A percentile compares a stretch with the other conserved stretches of the same genome.
phyloP scores from a whole-genome alignment of 2,329 filamentous ascomycete genomes.

The Colletotrichum navitas region DNA sequence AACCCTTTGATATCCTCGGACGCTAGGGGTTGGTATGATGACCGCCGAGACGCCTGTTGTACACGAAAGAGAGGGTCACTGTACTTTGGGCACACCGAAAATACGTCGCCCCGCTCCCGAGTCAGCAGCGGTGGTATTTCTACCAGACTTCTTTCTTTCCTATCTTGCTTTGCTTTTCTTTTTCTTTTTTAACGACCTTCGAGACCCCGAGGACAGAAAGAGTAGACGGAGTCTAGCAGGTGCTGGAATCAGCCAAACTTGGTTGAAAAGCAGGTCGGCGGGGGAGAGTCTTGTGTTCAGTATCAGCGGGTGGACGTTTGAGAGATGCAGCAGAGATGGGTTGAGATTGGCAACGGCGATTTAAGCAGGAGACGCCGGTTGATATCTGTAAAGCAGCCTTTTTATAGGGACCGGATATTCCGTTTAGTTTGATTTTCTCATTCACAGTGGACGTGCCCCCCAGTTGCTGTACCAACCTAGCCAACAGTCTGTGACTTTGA shows the following conservation, averaged over 20 bases:
- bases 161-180: constrained; percentile 24
- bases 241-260: constrained; percentile 31
- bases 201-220: constrained; percentile 14
- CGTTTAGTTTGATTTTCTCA: constrained; percentile 29
- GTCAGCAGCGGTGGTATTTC: constrained; percentile 19
- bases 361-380: constrained; percentile 26
- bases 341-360: constrained; percentile 6
- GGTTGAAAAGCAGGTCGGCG: constrained; percentile 14
- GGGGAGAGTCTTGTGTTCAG: constrained; percentile 13
- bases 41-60: constrained; percentile 2
- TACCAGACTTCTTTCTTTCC: constrained; percentile 43
- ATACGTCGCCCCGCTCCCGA: constrained; percentile 36
- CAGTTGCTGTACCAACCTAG: background rate
- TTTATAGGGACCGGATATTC: constrained; percentile 40
- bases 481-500: background rate
- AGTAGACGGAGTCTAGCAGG: constrained; percentile 26
- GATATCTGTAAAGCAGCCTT: constrained; percentile 37
- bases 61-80: constrained; percentile 15
- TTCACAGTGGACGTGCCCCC: background rate
- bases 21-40: background rate
- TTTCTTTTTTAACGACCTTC: constrained; percentile 28
- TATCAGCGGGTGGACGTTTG: constrained; percentile 1
- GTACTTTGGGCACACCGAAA: constrained; percentile 41
- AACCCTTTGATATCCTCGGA: constrained; percentile 34
- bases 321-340: constrained; percentile 18